Percentiles rank a stretch among this genome's conserved stretches.
phyloP scores from a whole-genome alignment of 2,329 filamentous ascomycete species.

The Neonectria sp. region DNA sequence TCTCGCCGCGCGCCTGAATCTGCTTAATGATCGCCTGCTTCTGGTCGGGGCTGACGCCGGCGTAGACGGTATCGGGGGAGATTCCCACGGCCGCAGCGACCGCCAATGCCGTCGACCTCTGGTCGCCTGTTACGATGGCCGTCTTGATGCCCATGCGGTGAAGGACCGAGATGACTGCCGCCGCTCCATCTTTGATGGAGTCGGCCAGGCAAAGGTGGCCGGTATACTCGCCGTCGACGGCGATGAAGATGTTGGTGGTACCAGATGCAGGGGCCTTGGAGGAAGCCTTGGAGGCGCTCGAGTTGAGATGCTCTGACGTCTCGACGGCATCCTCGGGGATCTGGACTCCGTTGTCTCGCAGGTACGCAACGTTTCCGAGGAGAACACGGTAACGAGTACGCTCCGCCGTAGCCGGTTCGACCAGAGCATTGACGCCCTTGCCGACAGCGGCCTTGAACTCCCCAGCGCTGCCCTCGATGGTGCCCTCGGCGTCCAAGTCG shows the following conservation, averaged over 20 bases:
- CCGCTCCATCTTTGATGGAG: conserved; percentile 90
- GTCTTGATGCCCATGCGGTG: conserved; percentile 88
- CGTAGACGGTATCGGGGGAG: conserved; percentile 80
- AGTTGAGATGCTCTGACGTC: conserved; percentile 73
- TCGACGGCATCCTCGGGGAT: conserved; percentile 76
- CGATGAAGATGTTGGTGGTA: conserved; percentile 92
- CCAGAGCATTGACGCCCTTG: conserved; percentile 84
- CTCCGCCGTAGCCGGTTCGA: conserved; percentile 83
- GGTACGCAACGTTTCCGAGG: conserved; percentile 85
- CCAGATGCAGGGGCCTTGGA: conserved; percentile 69
- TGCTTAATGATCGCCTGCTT: conserved; percentile 89
- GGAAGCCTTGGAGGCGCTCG: conserved; percentile 55
- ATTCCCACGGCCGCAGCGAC: conserved; percentile 91
- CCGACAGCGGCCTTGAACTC: conserved; percentile 90
- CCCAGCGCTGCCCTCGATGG: conserved; percentile 86
- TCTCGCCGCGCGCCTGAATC: conserved; percentile 80
- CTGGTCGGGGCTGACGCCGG: conserved; percentile 90
- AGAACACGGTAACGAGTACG: conserved; percentile 83
- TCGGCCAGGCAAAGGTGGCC: conserved; percentile 90
- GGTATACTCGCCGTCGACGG: conserved; percentile 85
- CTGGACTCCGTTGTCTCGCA: conserved; percentile 78
- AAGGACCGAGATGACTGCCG: conserved; percentile 85
- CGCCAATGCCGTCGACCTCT: conserved; percentile 84
- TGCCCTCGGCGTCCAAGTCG: conserved; percentile 78
- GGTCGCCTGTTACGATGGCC: conserved; percentile 95